phyloP scores from a whole-genome alignment of 108 stramenopile genomes.

The Cyclostephanos invisitatus region DNA sequence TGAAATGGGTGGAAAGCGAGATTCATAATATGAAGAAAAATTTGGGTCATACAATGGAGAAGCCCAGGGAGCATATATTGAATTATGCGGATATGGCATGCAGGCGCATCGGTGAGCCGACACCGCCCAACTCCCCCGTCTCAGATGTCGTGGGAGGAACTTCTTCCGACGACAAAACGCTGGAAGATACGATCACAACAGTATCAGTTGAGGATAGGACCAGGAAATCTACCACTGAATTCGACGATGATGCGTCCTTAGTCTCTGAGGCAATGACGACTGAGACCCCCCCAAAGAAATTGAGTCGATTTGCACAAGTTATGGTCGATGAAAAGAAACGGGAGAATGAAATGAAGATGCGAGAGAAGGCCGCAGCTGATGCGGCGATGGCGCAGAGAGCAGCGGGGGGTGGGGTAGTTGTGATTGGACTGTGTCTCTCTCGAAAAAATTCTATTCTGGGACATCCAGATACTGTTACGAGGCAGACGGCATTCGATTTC shows the following conservation, averaged over 20 bases:
- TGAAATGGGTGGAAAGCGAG: slow-evolving; percentile 33
- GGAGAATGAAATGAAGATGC: slow-evolving; percentile 7
- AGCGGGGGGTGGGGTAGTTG: slow-evolving; percentile 43
- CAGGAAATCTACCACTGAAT: neutral
- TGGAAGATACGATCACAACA: slow-evolving; percentile 2
- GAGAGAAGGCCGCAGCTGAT: slow-evolving; percentile 10
- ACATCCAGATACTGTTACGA: slow-evolving; percentile 83
- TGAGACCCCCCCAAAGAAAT: slow-evolving; percentile 18
- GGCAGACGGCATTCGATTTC: slow-evolving; percentile 90
- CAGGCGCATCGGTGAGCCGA: neutral
- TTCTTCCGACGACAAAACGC: slow-evolving; percentile 10
- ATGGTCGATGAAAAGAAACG: slow-evolving; percentile 7
- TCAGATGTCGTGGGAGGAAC: slow-evolving; percentile 8
- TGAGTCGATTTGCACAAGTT: slow-evolving; percentile 28
- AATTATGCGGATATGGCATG: slow-evolving; percentile 20
- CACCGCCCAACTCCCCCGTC: neutral
- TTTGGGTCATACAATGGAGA: slow-evolving; percentile 11
- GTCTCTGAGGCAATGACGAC: slow-evolving; percentile 10
- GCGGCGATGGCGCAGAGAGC: slow-evolving; percentile 10
- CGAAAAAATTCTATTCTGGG: slow-evolving; percentile 62
- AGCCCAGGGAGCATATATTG: slow-evolving; percentile 20
- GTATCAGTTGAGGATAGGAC: neutral
- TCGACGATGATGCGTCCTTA: slow-evolving; percentile 12
- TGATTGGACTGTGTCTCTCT: slow-evolving; percentile 78
- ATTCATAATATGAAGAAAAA: slow-evolving; percentile 27